Evolutionary conservation across 2,329 filamentous ascomycete genomes (phyloP).

Genomic region (Periconia macrospinosa): DNA sequence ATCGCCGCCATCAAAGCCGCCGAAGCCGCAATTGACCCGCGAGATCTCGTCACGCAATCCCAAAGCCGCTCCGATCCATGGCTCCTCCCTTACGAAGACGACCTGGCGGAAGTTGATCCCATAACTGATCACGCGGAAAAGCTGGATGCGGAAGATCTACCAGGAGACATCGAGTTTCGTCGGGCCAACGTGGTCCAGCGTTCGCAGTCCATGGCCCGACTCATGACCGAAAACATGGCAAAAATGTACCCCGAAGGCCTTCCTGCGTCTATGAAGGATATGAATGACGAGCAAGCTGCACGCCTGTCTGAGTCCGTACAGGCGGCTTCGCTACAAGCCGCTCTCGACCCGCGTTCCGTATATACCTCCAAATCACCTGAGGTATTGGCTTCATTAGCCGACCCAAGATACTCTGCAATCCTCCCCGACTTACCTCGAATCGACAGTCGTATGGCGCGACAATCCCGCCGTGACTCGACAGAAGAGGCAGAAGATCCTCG

Average conservation of each 20-base stretch:
- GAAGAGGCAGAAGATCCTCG: conserved; percentile 49
- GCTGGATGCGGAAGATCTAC: conserved; percentile 37
- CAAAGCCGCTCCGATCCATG: conserved; percentile 72
- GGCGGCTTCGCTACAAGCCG: conserved; percentile 35
- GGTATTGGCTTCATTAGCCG: conserved; percentile 51
- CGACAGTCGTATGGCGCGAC: conserved; percentile 40
- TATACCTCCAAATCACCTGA: conserved; percentile 55
- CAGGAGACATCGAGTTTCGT: conserved; percentile 25
- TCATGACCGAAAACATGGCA: conserved; percentile 38
- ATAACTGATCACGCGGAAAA: conserved; percentile 64
- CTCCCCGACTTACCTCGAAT: conserved; percentile 56
- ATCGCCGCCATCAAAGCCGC: conserved; percentile 79
- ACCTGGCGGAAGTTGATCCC: conserved; percentile 76
- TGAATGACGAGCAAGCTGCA: conserved; percentile 16
- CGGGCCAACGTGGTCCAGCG: conserved; percentile 35
- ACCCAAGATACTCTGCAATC: conserved; percentile 48
- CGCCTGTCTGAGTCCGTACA: conserved; percentile 30
- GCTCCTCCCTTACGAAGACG: conserved; percentile 69
- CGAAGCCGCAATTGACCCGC: conserved; percentile 72
- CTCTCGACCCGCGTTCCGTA: conserved; percentile 46
- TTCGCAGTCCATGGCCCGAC: conserved; percentile 31
- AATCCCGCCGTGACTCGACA: conserved; percentile 31
- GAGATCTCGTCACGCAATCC: conserved; percentile 75
- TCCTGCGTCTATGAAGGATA: conserved; percentile 26
- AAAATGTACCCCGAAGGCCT: conserved; percentile 41